A percentile compares a stretch with the other conserved stretches of the same genome.
These are phyloP conservation scores for Botrytis elliptica DNA, from an alignment of 2,329 filamentous ascomycete species.

Conservation along the genomic window DNA sequence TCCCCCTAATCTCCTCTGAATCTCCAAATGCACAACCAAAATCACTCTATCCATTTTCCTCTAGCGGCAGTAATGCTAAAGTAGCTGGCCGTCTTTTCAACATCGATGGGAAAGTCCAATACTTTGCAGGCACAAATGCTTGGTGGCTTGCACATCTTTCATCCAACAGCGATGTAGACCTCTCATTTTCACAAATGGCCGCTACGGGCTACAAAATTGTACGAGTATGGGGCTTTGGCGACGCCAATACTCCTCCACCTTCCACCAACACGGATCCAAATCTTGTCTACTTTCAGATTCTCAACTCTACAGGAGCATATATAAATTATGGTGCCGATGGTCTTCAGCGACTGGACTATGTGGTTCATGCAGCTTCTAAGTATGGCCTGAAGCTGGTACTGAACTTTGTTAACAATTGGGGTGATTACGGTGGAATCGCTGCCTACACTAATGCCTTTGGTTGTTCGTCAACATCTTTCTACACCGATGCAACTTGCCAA, in stretches of 20 bases:
- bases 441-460: conserved; percentile 57
- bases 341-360: conserved; percentile 62
- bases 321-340: conserved; percentile 64
- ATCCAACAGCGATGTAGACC: conserved; percentile 55
- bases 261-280: conserved; percentile 34
- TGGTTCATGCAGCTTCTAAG: conserved; percentile 58
- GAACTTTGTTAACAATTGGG: conserved; percentile 67
- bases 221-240: conserved; percentile 52
- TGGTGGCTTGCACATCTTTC: conserved; percentile 56
- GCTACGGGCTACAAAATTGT: conserved; percentile 54
- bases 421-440: conserved; percentile 63
- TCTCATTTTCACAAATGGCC: conserved; percentile 27
- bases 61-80: conserved; percentile 23
- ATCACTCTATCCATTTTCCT: conserved; percentile 4
- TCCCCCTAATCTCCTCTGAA: conserved; percentile 8
- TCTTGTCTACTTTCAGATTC: conserved; percentile 47
- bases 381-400: conserved; percentile 61
- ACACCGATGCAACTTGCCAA: conserved; percentile 53
- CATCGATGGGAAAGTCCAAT: conserved; percentile 46
- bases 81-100: conserved; percentile 41
- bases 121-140: conserved; percentile 55
- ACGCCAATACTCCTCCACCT: conserved; percentile 23
- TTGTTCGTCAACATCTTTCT: conserved; percentile 53
- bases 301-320: conserved; percentile 48
- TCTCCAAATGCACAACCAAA: not conserved